Conservation (phyloP, 176 grass and related monocot species). For the Phoenix dactylifera region DNA sequence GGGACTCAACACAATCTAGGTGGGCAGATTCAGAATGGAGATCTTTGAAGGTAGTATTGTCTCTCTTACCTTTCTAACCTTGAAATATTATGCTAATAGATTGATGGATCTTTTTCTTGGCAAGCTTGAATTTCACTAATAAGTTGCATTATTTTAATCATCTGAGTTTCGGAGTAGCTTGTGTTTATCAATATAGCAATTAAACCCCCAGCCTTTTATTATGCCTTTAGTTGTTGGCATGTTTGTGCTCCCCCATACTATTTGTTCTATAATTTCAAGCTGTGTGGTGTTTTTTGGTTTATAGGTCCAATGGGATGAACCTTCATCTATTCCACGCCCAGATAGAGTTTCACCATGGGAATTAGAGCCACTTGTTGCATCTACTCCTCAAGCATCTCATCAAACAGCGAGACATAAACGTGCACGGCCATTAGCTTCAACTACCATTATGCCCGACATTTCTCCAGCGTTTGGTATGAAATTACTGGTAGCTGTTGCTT, state of each 20-base stretch:
- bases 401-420: conserved; percentile 53
- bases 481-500: too few species aligned
- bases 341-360: conserved; percentile 90
- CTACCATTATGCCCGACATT: conserved; percentile 38
- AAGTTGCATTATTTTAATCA: too few species aligned
- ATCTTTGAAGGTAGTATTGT: conserved; percentile 61
- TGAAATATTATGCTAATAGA: too few species aligned
- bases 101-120: too few species aligned
- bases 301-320: conserved; percentile 97
- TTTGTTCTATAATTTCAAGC: too few species aligned
- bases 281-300: conserved; percentile 3
- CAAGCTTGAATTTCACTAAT: too few species aligned
- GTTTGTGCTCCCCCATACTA: not conserved
- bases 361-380: conserved; percentile 55
- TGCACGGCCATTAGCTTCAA: conserved; percentile 38
- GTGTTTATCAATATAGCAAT: too few species aligned
- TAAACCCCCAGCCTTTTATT: too few species aligned
- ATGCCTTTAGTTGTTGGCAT: too few species aligned
- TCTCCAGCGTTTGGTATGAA: conserved; percentile 50
- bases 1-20: conserved; percentile 41
- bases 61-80: too few species aligned
- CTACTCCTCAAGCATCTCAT: conserved; percentile 42
- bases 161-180: too few species aligned
- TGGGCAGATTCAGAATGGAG: conserved; percentile 90
- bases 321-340: conserved; percentile 59